These are phyloP conservation scores for Fusarium compactum DNA, from an alignment of 2,329 filamentous ascomycete species.

Conservation along the genomic window DNA sequence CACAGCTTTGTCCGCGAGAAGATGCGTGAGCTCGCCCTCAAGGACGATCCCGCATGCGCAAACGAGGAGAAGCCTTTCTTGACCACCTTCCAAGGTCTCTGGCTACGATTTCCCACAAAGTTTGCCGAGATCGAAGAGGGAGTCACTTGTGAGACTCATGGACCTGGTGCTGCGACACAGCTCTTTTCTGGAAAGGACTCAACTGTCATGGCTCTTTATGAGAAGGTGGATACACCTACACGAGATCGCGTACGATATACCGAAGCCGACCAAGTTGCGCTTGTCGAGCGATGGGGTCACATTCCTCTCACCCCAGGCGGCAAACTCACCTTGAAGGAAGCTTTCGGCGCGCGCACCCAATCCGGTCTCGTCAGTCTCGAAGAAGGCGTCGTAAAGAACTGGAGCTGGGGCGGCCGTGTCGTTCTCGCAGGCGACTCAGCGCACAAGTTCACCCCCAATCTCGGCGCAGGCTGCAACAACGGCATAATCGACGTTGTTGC, in stretches of 20 bases:
- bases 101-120: constrained; percentile 49
- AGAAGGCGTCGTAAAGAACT: constrained; percentile 53
- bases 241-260: constrained; percentile 29
- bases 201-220: constrained; percentile 34
- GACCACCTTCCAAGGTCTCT: constrained; percentile 51
- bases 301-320: constrained; percentile 31
- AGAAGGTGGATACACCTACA: constrained; percentile 35
- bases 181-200: constrained; percentile 36
- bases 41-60: constrained; percentile 13
- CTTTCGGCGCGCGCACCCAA: constrained; percentile 43
- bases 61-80: constrained; percentile 50
- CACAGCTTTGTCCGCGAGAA: constrained; percentile 27
- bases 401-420: constrained; percentile 52
- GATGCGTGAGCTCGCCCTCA: constrained; percentile 48
- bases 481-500: constrained; percentile 51
- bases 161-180: constrained; percentile 28
- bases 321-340: constrained; percentile 48
- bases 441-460: constrained; percentile 55
- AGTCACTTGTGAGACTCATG: constrained; percentile 50
- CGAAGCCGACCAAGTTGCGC: constrained; percentile 21
- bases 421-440: constrained; percentile 54
- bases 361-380: constrained; percentile 52
- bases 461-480: constrained; percentile 52
- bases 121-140: constrained; percentile 36
- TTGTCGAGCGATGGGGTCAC: constrained; percentile 38